Percentiles rank a stretch among this genome's conserved stretches.
These are phyloP conservation scores for Pseudopyricularia cyperi DNA, from an alignment of 2,329 filamentous ascomycete genomes.

Conservation along the genomic window DNA sequence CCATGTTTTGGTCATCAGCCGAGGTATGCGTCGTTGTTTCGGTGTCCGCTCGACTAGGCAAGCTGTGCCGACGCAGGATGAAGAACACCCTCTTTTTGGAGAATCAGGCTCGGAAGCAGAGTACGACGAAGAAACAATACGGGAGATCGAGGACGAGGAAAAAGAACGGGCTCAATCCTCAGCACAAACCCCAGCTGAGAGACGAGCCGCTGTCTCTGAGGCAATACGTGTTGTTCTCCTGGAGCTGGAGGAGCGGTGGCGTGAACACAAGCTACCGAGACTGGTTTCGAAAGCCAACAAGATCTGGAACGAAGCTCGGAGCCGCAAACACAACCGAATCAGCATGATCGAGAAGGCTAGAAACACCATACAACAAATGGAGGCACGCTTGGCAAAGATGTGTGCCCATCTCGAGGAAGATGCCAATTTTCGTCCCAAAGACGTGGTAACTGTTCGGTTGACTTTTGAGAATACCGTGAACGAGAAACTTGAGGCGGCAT, in stretches of 20 bases:
- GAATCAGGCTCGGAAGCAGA: slow-evolving; percentile 37
- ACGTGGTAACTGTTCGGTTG: slow-evolving; percentile 32
- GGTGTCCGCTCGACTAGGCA: background rate
- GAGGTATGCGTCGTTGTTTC: background rate
- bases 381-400: slow-evolving; percentile 41
- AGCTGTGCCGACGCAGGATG: slow-evolving; percentile 10
- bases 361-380: slow-evolving; percentile 25
- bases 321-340: slow-evolving; percentile 22
- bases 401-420: slow-evolving; percentile 24
- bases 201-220: slow-evolving; percentile 27
- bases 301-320: slow-evolving; percentile 48
- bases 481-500: slow-evolving; percentile 40
- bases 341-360: slow-evolving; percentile 30
- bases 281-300: slow-evolving; percentile 41
- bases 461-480: slow-evolving; percentile 53
- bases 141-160: slow-evolving; percentile 47
- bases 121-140: slow-evolving; percentile 21
- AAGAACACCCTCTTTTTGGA: slow-evolving; percentile 35
- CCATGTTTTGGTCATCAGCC: background rate
- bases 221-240: slow-evolving; percentile 32
- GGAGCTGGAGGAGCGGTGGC: slow-evolving; percentile 41
- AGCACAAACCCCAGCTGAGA: slow-evolving; percentile 19
- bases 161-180: slow-evolving; percentile 17
- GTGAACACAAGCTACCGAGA: slow-evolving; percentile 39
- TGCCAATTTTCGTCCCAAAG: slow-evolving; percentile 29